Evolutionary conservation across 176 grass and related monocot genomes (phyloP).

Genomic region (Hyparrhenia diplandra): DNA sequence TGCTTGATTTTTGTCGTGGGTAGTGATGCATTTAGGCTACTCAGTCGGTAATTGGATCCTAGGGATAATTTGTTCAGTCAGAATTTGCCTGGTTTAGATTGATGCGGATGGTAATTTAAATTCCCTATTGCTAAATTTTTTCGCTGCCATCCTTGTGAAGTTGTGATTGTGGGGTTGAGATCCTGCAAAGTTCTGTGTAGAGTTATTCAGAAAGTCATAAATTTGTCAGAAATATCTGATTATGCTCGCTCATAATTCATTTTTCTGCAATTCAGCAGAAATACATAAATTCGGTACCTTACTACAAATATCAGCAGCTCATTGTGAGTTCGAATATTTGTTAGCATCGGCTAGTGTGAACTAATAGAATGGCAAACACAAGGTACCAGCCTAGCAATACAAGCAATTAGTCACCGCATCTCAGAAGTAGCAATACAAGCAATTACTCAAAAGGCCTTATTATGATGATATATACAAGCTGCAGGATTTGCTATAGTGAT

Average conservation of each 20-base stretch:
- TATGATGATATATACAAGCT: background rate
- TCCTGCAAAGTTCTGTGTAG: background rate
- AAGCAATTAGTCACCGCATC: background rate
- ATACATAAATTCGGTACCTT: background rate
- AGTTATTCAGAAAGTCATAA: background rate
- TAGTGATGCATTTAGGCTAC: background rate
- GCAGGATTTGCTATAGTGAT: background rate
- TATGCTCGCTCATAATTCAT: background rate
- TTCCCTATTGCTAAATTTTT: background rate
- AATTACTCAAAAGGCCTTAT: background rate
- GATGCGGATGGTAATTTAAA: background rate
- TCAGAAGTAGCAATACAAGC: background rate
- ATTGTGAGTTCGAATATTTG: background rate
- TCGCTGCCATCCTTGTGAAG: background rate
- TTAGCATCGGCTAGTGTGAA: background rate
- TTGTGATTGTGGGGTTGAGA: background rate
- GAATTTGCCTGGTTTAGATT: background rate
- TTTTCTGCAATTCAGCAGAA: constrained; percentile 6
- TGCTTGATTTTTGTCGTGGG: background rate
- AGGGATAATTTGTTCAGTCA: background rate
- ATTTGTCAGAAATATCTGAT: background rate
- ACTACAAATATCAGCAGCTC: background rate
- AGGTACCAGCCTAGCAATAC: background rate
- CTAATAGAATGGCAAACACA: background rate
- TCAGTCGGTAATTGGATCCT: background rate